Evolutionary conservation across 305 asterid genomes (phyloP).

Genomic region (Striga hermonthica): DNA sequence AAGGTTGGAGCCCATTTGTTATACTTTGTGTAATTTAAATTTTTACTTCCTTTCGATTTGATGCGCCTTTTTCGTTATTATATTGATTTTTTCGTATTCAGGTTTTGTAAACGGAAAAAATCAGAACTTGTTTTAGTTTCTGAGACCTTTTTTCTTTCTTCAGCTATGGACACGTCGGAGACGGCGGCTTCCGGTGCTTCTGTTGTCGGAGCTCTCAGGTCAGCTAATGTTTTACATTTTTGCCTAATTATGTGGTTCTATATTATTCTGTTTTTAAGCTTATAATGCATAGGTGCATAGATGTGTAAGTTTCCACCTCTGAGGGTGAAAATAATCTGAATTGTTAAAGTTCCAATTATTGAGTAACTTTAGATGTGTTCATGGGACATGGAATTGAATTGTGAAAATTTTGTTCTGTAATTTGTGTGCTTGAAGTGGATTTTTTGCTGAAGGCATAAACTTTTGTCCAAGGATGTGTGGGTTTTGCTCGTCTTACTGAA

Average conservation of each 20-base stretch:
- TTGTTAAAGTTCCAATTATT: too few species aligned
- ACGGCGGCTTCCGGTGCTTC: conserved; percentile 32
- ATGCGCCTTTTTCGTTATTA: not conserved
- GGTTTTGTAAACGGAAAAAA: not conserved
- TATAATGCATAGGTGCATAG: too few species aligned
- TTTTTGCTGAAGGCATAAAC: not conserved
- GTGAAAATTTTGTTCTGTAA: too few species aligned
- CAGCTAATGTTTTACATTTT: conserved; percentile 18
- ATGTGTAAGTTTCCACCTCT: too few species aligned
- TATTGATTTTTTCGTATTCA: not conserved
- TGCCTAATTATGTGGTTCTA: too few species aligned
- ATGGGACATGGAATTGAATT: too few species aligned
- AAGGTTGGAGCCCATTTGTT: conserved; percentile 35
- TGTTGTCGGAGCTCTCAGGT: conserved; percentile 38
- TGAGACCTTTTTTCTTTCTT: not conserved
- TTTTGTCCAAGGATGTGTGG: not conserved
- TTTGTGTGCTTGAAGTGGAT: too few species aligned
- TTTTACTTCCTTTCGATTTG: not conserved
- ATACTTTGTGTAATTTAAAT: not conserved
- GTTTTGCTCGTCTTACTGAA: not conserved
- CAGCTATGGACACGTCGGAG: conserved; percentile 67
- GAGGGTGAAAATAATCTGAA: too few species aligned
- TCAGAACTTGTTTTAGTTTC: not conserved
- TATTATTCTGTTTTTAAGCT: too few species aligned
- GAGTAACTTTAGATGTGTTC: too few species aligned